A percentile compares a stretch with the other conserved stretches of the same genome.
Conservation (phyloP, 2,329 filamentous ascomycete genomes). For the Nemania diffusa region DNA sequence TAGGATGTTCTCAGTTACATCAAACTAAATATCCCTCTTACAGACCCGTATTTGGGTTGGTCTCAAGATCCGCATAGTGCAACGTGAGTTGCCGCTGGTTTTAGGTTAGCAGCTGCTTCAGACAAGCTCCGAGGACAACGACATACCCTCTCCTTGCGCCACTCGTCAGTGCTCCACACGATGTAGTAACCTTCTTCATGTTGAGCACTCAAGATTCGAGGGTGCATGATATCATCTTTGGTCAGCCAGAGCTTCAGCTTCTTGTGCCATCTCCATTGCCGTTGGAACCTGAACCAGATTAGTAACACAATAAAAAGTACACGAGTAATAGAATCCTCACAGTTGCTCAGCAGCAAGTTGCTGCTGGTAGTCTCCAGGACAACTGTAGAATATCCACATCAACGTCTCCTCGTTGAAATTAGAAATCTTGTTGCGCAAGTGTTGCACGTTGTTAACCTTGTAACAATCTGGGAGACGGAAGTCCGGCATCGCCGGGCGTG, state of each 20-base stretch:
- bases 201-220: slow-evolving; percentile 66
- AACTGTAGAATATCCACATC: slow-evolving; percentile 77
- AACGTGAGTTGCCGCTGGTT: slow-evolving; percentile 70
- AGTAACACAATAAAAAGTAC: slow-evolving; percentile 25
- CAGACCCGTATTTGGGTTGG: slow-evolving; percentile 43
- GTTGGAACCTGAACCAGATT: slow-evolving; percentile 60
- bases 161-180: slow-evolving; percentile 70
- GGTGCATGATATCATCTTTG: slow-evolving; percentile 73
- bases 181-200: slow-evolving; percentile 74
- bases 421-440: slow-evolving; percentile 71
- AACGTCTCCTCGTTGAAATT: slow-evolving; percentile 76
- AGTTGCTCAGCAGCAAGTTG: slow-evolving; percentile 71
- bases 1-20: slow-evolving; percentile 32
- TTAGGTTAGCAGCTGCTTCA: slow-evolving; percentile 21
- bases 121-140: background rate
- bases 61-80: slow-evolving; percentile 71
- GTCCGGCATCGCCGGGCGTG: slow-evolving; percentile 66
- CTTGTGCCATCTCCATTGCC: slow-evolving; percentile 77
- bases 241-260: slow-evolving; percentile 74
- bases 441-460: slow-evolving; percentile 72
- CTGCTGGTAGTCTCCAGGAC: slow-evolving; percentile 70
- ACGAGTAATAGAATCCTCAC: slow-evolving; percentile 54
- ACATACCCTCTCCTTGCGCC: slow-evolving; percentile 72
- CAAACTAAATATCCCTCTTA: slow-evolving; percentile 32
- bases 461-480: slow-evolving; percentile 73